Base-by-base conservation (phyloP, 2,329 filamentous ascomycete species). In the Ciborinia camelliae region DNA sequence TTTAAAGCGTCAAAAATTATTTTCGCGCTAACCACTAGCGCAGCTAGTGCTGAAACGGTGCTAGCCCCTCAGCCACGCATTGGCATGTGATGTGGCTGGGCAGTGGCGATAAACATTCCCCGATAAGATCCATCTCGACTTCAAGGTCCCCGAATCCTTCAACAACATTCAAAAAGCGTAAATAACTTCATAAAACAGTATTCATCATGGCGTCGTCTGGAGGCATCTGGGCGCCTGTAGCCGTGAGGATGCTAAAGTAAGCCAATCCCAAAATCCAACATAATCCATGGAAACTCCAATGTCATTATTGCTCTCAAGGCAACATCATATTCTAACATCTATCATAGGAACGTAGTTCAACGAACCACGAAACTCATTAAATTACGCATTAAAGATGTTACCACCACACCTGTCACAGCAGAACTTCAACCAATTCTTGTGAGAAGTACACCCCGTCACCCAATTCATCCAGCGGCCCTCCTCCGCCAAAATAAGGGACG, bases 401-500 rank as follows among this genome's bases (percentile, higher is more conserved):
- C 71, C 48, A 66, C 77, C 39, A 76, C 78, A 64, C 77, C 81
- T 66, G 72, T 79, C 26, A 74, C 80, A 68, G 76, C 76, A 32
- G 79, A 84, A 71, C 77, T 87, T 57, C 82, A 89, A 73, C 86
- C 86, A 23, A 79, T 84, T 32, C 83, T 86, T 70, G 83, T 81
- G 45, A 84, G 85, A 68, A 81, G 82, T 68, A 77, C 80, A 37
- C 79, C 81, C 10, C 81, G 81, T 48, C 86, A 89, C 66, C 84
- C 73, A 28, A 69, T 75, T 15, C 86, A 86, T 73, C 85, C 84
- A 48, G 79, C 83, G 66, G 86, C 86, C 54, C 81, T 81, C 61
- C 83, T 90, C 68, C 84, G 84, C 68, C 88, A 90, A 75, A 80
- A 79, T 70, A 86, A 87, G 68, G 85, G 84, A 70, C 81, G 86